Base-by-base conservation (phyloP, 208 protist genomes). In the Wallacemonas rigidus region DNA sequence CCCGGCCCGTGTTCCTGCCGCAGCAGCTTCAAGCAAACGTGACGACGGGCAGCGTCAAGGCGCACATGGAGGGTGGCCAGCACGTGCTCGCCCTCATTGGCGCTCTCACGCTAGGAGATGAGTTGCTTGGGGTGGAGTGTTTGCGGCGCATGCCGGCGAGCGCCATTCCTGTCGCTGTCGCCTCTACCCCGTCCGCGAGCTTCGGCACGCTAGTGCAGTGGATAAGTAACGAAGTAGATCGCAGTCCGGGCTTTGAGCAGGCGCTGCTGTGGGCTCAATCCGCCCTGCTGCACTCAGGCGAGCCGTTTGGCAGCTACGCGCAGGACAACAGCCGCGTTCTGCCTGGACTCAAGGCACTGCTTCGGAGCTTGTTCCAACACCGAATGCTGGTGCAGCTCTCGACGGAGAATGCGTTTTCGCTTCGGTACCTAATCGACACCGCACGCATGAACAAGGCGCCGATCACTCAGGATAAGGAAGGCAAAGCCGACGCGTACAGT, bases 261-360 rank as follows among this genome's bases (percentile, higher is more conserved):
- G 80, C 83, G 1, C 71, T 95, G 50, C 76, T 95, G 41, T 97
- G 89, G 88, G 92, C 92, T 17, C 90, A 97, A 77, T 91, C 88
- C 12, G 62, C 95, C 14, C 68, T 97, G 69, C 54, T 95, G 58
- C 87, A 95, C 80, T 90, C 89, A 35, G 87, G 75, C 57, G 92
- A 94, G 51, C 80, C 83, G 36, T 76, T 93, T 1, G 80, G 80
- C 26, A 75, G 82, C 14, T 80, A 85, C 65, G 75, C 76, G 9
- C 79, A 86, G 67, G 81, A 91, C 72, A 55, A 58, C 35, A 65
- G 70, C 26, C 56, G 61, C 40, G 40, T 92, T 54, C 58, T 92
- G 50, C 85, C 89, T 36, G 78, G 83, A 38, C 83, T 97, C 9
- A 90, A 91, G 75, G 73, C 69, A 48, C 84, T 97, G 35, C 80